Base-by-base conservation (phyloP, 768 basidiomycete species). In the Tubosaeta brunneosetosa region DNA sequence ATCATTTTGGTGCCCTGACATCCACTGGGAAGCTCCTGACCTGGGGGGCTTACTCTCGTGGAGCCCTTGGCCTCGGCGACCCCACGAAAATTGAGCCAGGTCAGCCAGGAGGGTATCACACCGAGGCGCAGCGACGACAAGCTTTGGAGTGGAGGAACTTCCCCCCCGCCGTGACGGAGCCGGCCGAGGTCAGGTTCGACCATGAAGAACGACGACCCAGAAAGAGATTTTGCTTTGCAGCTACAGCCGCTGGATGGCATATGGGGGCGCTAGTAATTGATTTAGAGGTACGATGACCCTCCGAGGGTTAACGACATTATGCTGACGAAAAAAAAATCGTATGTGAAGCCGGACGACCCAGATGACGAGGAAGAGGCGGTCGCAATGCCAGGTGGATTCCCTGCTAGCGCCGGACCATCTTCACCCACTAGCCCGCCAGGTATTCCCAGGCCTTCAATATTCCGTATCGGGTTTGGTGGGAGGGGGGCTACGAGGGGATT, bases 201-300 rank as follows among this genome's bases (percentile, higher is more conserved):
- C 76, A 83, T 56, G 73, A 66, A n/a, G 70, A 68, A 49, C 78
- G 76, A 60, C 71, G 67, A 44, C 68, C 66, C 19, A 81, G 75
- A 52, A 74, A 84, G 44, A 75, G 77, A 57, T 97, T 89, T 62
- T 91, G 89, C 59, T 88, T 95, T 59, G 80, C 80, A 1, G 83
- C 85, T 6, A 80, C 91, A 5, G 91, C 94, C 3, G 79, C 83
- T 0, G 94, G 94, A 10, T 95, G 93, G 94, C 94, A 97, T 61
- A 88, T 81, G 51, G 94, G 92, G 8, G 91, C 92, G 1, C 73
- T 97, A 44, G 89, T 91, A 3, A 85, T 95, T 37, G 89, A 92
- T 65, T 73, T 92, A 26, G 84, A 91, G 74, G 89, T 88, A 52
- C 32, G 61, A 34, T 14, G 14, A 11, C 53, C 40, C 37, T 47